A percentile compares a stretch with the other conserved stretches of the same genome.
Conservation (phyloP, 1,284 basidiomycete species). For the Entoloma clypeatum region DNA sequence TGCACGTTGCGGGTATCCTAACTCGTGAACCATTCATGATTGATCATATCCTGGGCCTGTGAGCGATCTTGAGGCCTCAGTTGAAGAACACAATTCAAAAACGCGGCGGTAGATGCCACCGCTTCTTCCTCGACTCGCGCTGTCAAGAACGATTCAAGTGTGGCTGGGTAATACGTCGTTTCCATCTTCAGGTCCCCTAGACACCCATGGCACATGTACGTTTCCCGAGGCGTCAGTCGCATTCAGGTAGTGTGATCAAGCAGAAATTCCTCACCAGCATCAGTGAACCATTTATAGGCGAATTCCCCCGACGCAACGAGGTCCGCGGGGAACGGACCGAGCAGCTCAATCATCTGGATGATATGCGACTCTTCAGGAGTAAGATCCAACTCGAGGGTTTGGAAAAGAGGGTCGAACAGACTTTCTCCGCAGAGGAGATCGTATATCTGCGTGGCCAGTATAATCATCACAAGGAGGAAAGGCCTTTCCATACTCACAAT, state of each 20-base stretch:
- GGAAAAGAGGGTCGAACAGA: slow-evolving; percentile 27
- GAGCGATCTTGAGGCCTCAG: slow-evolving; percentile 20
- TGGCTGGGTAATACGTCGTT: slow-evolving; percentile 24
- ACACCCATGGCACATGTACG: slow-evolving; percentile 1
- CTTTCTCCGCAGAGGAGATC: slow-evolving; percentile 24
- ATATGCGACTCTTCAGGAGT: slow-evolving; percentile 26
- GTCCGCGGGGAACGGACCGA: slow-evolving; percentile 21
- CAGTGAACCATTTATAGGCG: slow-evolving; percentile 22
- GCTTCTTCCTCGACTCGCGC: slow-evolving; percentile 18
- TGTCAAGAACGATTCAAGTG: slow-evolving; percentile 19
- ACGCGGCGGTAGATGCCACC: slow-evolving; percentile 15
- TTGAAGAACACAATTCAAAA: slow-evolving; percentile 21
- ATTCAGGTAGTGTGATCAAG: not conserved
- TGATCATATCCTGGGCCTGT: slow-evolving; percentile 18
- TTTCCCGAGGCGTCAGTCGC: too few relatives aligned
- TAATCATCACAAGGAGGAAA: not conserved
- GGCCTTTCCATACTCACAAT: slow-evolving; percentile 16
- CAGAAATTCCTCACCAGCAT: slow-evolving; percentile 17
- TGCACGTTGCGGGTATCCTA: too few relatives aligned
- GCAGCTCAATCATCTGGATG: slow-evolving; percentile 26
- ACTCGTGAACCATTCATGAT: slow-evolving; percentile 23
- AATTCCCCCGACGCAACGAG: slow-evolving; percentile 18
- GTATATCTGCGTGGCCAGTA: slow-evolving; percentile 19
- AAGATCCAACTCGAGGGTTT: slow-evolving; percentile 23
- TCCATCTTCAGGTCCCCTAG: slow-evolving; percentile 21